Base-by-base conservation (phyloP, 257 asterid genomes). In the Paraleonurus japonicus region DNA sequence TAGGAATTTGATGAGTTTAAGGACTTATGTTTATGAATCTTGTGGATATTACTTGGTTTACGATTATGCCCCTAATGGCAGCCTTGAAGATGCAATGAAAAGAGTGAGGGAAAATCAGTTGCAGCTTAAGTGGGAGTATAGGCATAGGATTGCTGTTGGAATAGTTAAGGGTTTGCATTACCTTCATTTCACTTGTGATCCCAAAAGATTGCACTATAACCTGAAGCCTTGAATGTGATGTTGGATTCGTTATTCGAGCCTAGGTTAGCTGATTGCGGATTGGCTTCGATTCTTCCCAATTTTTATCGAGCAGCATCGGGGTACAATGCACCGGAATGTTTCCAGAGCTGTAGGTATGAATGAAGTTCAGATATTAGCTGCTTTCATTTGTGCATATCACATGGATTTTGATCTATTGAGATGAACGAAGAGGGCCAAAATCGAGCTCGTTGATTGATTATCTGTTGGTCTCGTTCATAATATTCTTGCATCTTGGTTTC, bases 1-100 rank as follows among this genome's bases (percentile, higher is more conserved):
- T 77, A 82, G 96, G 82, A 91, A 90, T 80, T 78, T 94, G 83
- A 89, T 94, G 97, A 87, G 97, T 84, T 84, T 94, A 78, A 87
- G 96, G 87, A 89, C 92, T 57, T 89, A 87, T 80, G 71, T 87
- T 13, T 81, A 83, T 7, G 96, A 94, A 65, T 78, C 88, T 2
- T 73, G 82, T 72, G 83, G 86, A 33, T 81, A 75, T 51, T 85
- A 76, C 3, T 77, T 94, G 80, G 88, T 91, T 3, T 94, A 86
- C 20, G 98, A 94, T 76, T 89, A 86, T 61, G 81, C 81, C 26
- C 85, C 96, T 0, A 76, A 47, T 0, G 96, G 96, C 28, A 94
- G 98, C 67, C 97, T 94, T 55, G 92, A 84, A 47, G 97, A 91
- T 79, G 96, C 71, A 0, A 86, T 89, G 95, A 79, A 23, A 32